phyloP scores from a whole-genome alignment of 495 filamentous ascomycete species.

The Penicillium cinerascens region DNA sequence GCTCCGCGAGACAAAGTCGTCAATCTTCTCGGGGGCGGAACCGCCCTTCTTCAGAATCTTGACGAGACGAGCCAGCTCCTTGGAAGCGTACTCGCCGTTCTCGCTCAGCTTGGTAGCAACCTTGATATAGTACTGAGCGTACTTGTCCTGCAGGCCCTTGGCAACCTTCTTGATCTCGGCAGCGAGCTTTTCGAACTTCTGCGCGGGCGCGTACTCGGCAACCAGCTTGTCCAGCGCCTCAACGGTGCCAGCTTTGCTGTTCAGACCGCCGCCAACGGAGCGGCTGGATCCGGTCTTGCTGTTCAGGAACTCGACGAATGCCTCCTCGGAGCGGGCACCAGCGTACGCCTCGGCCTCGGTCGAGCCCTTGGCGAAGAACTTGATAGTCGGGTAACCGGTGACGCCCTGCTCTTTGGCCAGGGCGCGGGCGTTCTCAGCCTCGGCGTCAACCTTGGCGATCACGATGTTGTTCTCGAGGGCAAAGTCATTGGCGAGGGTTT shows the following conservation, averaged over 20 bases:
- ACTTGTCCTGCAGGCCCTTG: constrained; percentile 68
- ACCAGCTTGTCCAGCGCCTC: constrained; percentile 71
- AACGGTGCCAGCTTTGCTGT: constrained; percentile 78
- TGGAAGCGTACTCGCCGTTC: constrained; percentile 73
- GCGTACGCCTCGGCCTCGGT: constrained; percentile 69
- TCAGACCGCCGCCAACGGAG: constrained; percentile 73
- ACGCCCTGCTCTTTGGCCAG: constrained; percentile 75
- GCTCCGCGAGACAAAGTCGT: constrained; percentile 80
- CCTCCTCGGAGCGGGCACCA: constrained; percentile 72
- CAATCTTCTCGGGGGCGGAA: constrained; percentile 78
- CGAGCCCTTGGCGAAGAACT: constrained; percentile 92
- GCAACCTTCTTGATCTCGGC: constrained; percentile 68
- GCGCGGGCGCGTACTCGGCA: constrained; percentile 53
- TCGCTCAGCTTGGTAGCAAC: constrained; percentile 79
- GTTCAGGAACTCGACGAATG: constrained; percentile 81
- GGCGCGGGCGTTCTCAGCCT: constrained; percentile 76
- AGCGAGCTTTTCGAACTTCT: constrained; percentile 54
- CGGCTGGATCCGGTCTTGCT: constrained; percentile 86
- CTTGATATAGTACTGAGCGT: constrained; percentile 90
- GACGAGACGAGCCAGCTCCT: constrained; percentile 79
- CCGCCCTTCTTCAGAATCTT: constrained; percentile 81
- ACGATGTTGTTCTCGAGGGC: constrained; percentile 69
- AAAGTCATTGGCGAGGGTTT: constrained; percentile 81
- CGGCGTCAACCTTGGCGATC: constrained; percentile 92
- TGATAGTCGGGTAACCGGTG: constrained; percentile 89